A percentile compares a stretch with the other conserved stretches of the same genome.
These are phyloP conservation scores for Pichia sp. DNA, from an alignment of 1,139 yeast genomes.

Conservation along the genomic window DNA sequence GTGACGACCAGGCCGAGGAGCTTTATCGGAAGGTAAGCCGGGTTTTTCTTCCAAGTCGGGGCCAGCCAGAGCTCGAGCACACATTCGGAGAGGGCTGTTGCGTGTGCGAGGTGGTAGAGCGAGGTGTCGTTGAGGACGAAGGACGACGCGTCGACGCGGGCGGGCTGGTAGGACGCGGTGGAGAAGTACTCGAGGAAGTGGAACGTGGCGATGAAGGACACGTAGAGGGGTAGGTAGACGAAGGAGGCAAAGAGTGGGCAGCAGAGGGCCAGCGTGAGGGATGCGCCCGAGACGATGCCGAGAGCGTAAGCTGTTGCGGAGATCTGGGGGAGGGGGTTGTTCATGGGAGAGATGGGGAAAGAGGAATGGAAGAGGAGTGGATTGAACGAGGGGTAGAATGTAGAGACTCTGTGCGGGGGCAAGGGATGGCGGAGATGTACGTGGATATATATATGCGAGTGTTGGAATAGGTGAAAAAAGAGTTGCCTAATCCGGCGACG, in stretches of 20 bases:
- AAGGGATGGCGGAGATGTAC: too few species aligned
- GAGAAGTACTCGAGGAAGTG: conserved; percentile 78
- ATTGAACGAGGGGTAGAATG: too few species aligned
- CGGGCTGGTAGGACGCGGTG: conserved; percentile 72
- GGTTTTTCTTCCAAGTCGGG: conserved; percentile 30
- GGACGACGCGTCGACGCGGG: conserved; percentile 66
- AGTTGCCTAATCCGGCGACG: too few species aligned
- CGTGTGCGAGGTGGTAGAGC: conserved; percentile 58
- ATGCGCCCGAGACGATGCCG: conserved; percentile 39
- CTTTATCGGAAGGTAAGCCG: conserved; percentile 2
- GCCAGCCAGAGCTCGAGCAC: conserved; percentile 36
- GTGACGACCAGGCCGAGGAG: conserved; percentile 43
- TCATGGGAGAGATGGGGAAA: too few species aligned
- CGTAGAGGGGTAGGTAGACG: conserved; percentile 44
- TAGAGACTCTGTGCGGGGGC: too few species aligned
- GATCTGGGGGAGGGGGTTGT: conserved; percentile 8
- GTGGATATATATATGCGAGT: too few species aligned
- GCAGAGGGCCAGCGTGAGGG: conserved; percentile 28
- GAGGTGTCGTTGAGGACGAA: conserved; percentile 67
- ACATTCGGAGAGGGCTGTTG: conserved; percentile 47
- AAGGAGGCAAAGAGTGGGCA: conserved; percentile 36
- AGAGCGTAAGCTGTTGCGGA: conserved; percentile 1
- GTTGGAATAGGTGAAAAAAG: too few species aligned
- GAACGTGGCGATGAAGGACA: conserved; percentile 53
- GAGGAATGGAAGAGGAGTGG: too few species aligned